These are phyloP conservation scores for Poa annua DNA, from an alignment of 176 grass and related monocot genomes.

Conservation along the genomic window DNA sequence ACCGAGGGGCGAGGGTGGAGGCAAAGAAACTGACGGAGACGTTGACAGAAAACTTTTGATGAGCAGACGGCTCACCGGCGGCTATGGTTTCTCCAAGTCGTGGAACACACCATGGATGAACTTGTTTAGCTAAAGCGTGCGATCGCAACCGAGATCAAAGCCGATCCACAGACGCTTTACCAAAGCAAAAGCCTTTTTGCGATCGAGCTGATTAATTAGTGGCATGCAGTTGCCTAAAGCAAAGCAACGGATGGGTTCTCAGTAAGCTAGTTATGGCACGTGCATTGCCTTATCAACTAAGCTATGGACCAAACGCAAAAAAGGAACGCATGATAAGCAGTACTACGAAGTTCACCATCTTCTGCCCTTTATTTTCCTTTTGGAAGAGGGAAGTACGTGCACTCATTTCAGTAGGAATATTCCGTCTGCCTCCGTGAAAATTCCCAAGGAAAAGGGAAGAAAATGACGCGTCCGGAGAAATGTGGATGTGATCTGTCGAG, in stretches of 20 bases:
- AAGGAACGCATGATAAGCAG: slow-evolving; percentile 1
- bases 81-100: background rate
- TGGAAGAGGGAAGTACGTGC: background rate
- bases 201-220: background rate
- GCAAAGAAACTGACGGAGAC: background rate
- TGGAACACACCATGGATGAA: background rate
- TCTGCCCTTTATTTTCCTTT: background rate
- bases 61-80: background rate
- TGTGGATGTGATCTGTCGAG: background rate
- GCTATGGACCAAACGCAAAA: slow-evolving; percentile 12
- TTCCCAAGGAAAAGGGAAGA: background rate
- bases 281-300: slow-evolving; percentile 38
- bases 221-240: background rate
- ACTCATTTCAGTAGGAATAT: background rate
- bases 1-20: too few relatives aligned
- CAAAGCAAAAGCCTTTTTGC: slow-evolving; percentile 13
- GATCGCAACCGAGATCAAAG: background rate
- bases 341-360: background rate
- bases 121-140: background rate
- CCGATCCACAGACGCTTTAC: background rate
- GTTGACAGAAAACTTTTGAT: too few relatives aligned
- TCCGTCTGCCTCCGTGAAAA: background rate
- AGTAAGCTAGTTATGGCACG: background rate
- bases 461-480: background rate
- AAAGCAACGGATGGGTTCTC: slow-evolving; percentile 12